Evolutionary conservation across 805 yeast genomes (phyloP).

Genomic region (Kodamaea kaohsiungensis): DNA sequence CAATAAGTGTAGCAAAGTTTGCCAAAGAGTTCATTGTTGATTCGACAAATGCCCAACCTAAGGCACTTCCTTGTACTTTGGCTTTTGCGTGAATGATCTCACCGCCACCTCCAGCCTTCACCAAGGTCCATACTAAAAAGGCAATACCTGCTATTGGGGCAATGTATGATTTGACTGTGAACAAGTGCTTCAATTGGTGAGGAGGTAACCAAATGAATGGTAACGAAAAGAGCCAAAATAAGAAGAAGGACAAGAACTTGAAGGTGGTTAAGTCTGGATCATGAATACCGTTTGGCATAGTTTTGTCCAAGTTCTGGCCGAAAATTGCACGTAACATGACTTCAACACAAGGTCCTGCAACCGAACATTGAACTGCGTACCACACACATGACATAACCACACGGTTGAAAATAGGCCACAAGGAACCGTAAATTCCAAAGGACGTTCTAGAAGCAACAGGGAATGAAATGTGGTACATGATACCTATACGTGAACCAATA

Average conservation of each 20-base stretch:
- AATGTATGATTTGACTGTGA: slow-evolving; percentile 75
- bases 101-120: slow-evolving; percentile 79
- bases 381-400: slow-evolving; percentile 86
- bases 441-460: slow-evolving; percentile 81
- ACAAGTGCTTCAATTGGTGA: slow-evolving; percentile 78
- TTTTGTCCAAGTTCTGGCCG: slow-evolving; percentile 59
- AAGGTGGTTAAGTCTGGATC: slow-evolving; percentile 68
- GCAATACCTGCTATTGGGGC: slow-evolving; percentile 85
- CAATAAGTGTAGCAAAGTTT: slow-evolving; percentile 85
- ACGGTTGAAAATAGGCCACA: slow-evolving; percentile 88
- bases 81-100: slow-evolving; percentile 59
- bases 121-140: slow-evolving; percentile 81
- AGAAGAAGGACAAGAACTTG: slow-evolving; percentile 71
- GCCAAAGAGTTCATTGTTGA: slow-evolving; percentile 80
- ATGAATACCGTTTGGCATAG: slow-evolving; percentile 63
- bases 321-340: slow-evolving; percentile 74
- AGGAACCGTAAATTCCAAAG: slow-evolving; percentile 83
- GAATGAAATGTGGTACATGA: slow-evolving; percentile 78
- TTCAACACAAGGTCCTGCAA: slow-evolving; percentile 80
- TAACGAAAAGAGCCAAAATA: slow-evolving; percentile 77
- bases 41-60: slow-evolving; percentile 81
- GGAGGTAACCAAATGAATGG: slow-evolving; percentile 85
- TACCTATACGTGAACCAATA: slow-evolving; percentile 75
- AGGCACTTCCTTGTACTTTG: slow-evolving; percentile 54
- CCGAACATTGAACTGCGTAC: slow-evolving; percentile 85